phyloP scores from a whole-genome alignment of 1,284 basidiomycete species.

The Austroboletus niveus region DNA sequence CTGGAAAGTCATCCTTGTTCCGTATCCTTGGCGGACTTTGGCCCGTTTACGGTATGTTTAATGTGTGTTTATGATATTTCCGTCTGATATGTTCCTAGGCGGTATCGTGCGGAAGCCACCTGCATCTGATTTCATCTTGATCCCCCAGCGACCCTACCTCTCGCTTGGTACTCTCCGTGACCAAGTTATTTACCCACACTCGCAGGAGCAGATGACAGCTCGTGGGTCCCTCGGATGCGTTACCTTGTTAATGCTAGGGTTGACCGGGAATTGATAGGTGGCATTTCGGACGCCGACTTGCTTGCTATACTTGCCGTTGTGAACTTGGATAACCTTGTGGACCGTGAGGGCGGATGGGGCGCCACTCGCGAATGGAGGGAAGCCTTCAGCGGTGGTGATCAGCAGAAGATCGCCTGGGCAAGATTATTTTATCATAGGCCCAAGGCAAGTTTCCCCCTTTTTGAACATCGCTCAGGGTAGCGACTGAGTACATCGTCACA shows the following conservation, averaged over 20 bases:
- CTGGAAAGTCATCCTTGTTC: slow-evolving; percentile 90
- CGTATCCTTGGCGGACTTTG: slow-evolving; percentile 95
- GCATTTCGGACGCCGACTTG: slow-evolving; percentile 77
- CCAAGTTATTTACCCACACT: slow-evolving; percentile 89
- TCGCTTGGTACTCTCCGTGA: slow-evolving; percentile 92
- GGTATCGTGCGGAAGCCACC: slow-evolving; percentile 93
- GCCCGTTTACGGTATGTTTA: slow-evolving; percentile 81
- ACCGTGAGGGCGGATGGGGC: slow-evolving; percentile 97
- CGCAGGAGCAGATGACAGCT: slow-evolving; percentile 69
- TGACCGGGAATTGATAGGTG: slow-evolving; percentile 40
- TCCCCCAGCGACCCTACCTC: slow-evolving; percentile 95
- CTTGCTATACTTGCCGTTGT: slow-evolving; percentile 74
- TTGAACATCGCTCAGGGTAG: not conserved
- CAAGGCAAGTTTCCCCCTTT: slow-evolving; percentile 51
- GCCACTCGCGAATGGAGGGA: slow-evolving; percentile 89
- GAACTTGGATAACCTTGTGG: slow-evolving; percentile 86
- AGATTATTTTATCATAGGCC: slow-evolving; percentile 94
- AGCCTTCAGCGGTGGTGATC: slow-evolving; percentile 84
- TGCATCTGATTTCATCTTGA: slow-evolving; percentile 88
- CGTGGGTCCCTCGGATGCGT: slow-evolving; percentile 43
- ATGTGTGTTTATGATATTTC: not conserved
- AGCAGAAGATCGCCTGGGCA: slow-evolving; percentile 96
- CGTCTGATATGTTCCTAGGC: slow-evolving; percentile 38
- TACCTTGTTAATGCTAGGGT: not conserved
- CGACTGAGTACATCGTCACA: slow-evolving; percentile 30